A percentile compares a stretch with the other conserved stretches of the same genome.
Conservation (phyloP, 164 flowering plant species). For the Amborella trichopoda region DNA sequence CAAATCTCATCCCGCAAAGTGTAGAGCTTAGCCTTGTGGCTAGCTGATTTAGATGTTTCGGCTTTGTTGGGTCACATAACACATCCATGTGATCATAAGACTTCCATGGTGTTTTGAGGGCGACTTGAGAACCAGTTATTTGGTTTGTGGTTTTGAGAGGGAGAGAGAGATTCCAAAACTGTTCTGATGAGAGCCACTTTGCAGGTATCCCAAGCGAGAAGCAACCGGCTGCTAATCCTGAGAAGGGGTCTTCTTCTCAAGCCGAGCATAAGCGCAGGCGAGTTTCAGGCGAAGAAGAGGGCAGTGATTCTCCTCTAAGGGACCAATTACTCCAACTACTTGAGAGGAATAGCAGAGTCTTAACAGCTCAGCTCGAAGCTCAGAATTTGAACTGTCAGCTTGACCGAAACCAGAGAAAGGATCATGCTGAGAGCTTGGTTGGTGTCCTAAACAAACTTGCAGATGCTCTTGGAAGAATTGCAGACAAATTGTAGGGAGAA, state of each 20-base stretch:
- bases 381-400: constrained; percentile 42
- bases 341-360: constrained; percentile 49
- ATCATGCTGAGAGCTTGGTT: constrained; percentile 40
- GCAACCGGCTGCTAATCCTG: constrained; percentile 27
- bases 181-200: too few relatives aligned
- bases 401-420: constrained; percentile 65
- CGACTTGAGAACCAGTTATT: too few relatives aligned
- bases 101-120: too few relatives aligned
- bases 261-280: constrained; percentile 54
- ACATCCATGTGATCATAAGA: too few relatives aligned
- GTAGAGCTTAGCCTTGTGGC: too few relatives aligned
- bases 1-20: too few relatives aligned
- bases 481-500: constrained; percentile 64
- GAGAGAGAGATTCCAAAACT: too few relatives aligned
- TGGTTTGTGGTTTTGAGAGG: too few relatives aligned
- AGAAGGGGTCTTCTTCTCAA: constrained; percentile 37
- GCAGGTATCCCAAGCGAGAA: constrained; percentile 34
- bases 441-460: constrained; percentile 70
- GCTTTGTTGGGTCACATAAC: too few relatives aligned
- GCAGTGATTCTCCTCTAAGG: constrained; percentile 25
- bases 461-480: constrained; percentile 70
- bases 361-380: constrained; percentile 58
- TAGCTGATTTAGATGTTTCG: too few relatives aligned
- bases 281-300: constrained; percentile 18
- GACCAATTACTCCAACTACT: constrained; percentile 42